phyloP scores from a whole-genome alignment of 2,329 filamentous ascomycete species.

The Pyrenochaeta sp. region DNA sequence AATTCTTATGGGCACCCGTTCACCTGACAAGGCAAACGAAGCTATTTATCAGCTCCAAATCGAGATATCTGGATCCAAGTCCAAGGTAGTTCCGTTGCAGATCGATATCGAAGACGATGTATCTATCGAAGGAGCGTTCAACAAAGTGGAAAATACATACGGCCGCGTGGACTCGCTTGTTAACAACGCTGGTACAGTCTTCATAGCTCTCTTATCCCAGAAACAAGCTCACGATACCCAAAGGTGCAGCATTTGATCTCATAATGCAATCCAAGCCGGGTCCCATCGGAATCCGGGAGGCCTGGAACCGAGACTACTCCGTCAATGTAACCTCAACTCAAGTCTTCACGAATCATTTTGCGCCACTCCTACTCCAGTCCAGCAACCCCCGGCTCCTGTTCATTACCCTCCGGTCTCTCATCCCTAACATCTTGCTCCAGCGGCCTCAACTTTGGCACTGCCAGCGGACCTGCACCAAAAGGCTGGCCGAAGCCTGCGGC shows the following conservation, averaged over 20 bases:
- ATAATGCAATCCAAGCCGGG: slow-evolving; percentile 33
- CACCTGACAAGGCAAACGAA: slow-evolving; percentile 59
- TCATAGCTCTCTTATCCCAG: too few relatives aligned
- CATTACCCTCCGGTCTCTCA: too few relatives aligned
- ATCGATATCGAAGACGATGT: slow-evolving; percentile 64
- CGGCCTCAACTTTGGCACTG: slow-evolving; percentile 32
- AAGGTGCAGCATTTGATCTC: slow-evolving; percentile 57
- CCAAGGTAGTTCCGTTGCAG: slow-evolving; percentile 57
- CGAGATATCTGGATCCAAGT: slow-evolving; percentile 53
- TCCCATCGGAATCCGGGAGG: slow-evolving; percentile 44
- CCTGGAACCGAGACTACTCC: slow-evolving; percentile 48
- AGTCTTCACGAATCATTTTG: slow-evolving; percentile 46
- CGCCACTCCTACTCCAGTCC: slow-evolving; percentile 51
- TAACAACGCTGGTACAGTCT: slow-evolving; percentile 63
- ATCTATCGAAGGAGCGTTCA: slow-evolving; percentile 59
- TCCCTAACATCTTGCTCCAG: slow-evolving; percentile 35
- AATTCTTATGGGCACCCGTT: slow-evolving; percentile 66
- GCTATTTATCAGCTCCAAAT: slow-evolving; percentile 43
- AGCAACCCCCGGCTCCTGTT: slow-evolving; percentile 49
- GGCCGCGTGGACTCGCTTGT: slow-evolving; percentile 62
- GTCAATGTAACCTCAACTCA: slow-evolving; percentile 52
- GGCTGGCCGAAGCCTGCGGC: slow-evolving; percentile 59
- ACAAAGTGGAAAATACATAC: slow-evolving; percentile 53
- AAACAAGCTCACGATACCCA: slow-evolving; percentile 37
- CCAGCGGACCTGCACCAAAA: slow-evolving; percentile 36